These are phyloP conservation scores for Didymella sp. DNA, from an alignment of 2,329 filamentous ascomycete species.

Conservation along the genomic window DNA sequence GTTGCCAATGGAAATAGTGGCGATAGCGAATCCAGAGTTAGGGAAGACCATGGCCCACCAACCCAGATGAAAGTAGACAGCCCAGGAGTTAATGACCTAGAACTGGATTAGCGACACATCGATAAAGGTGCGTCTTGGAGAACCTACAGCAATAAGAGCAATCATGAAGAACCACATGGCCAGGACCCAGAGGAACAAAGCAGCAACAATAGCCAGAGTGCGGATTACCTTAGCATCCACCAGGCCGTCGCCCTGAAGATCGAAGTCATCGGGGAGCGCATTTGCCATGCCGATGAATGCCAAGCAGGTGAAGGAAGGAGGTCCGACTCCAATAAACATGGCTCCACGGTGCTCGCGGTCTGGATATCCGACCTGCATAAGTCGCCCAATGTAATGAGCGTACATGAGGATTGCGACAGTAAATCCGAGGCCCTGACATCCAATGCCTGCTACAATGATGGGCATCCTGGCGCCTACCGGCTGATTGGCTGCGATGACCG, in stretches of 20 bases:
- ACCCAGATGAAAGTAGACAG: conserved; percentile 64
- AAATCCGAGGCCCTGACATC: conserved; percentile 74
- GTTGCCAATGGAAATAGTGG: conserved; percentile 52
- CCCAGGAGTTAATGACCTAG: conserved; percentile 43
- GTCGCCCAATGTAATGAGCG: conserved; percentile 71
- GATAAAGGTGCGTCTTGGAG: neutral
- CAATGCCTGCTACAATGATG: conserved; percentile 70
- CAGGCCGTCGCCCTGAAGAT: conserved; percentile 55
- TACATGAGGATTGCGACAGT: conserved; percentile 76
- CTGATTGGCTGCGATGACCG: conserved; percentile 68
- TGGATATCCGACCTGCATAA: conserved; percentile 73
- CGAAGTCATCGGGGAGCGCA: conserved; percentile 56
- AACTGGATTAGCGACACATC: conserved; percentile 30
- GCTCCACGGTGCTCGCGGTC: conserved; percentile 69
- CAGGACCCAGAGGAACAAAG: conserved; percentile 70
- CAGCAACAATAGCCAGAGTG: conserved; percentile 56
- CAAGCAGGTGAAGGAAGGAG: conserved; percentile 73
- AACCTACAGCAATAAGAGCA: conserved; percentile 49
- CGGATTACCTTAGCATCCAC: conserved; percentile 55
- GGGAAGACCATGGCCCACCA: conserved; percentile 67
- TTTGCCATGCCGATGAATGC: conserved; percentile 73
- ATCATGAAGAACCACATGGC: conserved; percentile 63
- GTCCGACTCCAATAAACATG: conserved; percentile 79
- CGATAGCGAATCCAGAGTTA: conserved; percentile 53
- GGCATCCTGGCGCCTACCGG: conserved; percentile 63